These are phyloP conservation scores for Mesostigma viride DNA, from an alignment of 139 green algal species.

Conservation along the genomic window DNA sequence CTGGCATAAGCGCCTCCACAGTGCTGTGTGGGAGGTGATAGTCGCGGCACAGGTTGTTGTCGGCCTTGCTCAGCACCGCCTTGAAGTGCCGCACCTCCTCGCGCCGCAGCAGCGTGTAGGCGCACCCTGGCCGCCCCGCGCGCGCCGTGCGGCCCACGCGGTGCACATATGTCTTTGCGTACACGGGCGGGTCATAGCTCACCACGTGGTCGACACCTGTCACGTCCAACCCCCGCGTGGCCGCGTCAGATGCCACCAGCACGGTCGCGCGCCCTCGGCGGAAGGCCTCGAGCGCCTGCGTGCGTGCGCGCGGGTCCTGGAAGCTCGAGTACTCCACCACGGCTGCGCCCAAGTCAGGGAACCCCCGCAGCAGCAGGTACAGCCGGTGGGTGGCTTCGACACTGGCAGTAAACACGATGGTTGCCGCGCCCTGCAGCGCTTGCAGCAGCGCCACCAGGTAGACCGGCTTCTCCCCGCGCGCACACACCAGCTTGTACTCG, in stretches of 20 bases:
- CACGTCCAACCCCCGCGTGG: conserved; percentile 36
- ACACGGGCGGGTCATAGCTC: conserved; percentile 52
- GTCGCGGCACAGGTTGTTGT: conserved; percentile 69
- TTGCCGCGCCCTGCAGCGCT: conserved; percentile 27
- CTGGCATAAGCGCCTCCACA: conserved; percentile 20
- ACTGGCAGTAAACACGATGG: conserved; percentile 71
- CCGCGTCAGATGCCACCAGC: conserved; percentile 37
- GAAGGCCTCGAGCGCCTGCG: conserved; percentile 30
- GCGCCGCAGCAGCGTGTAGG: conserved; percentile 60
- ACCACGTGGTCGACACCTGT: conserved; percentile 31
- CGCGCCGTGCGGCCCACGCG: conserved; percentile 68
- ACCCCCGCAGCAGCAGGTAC: conserved; percentile 47
- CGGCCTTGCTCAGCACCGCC: conserved; percentile 47
- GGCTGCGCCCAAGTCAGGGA: conserved; percentile 21
- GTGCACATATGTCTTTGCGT: conserved; percentile 66
- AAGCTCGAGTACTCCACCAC: conserved; percentile 39
- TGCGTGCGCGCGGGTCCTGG: conserved; percentile 20
- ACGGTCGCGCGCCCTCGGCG: conserved; percentile 16
- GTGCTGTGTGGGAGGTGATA: conserved; percentile 25
- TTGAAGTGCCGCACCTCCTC: conserved; percentile 78
- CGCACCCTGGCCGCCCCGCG: conserved; percentile 54
- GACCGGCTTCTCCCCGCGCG: conserved; percentile 25
- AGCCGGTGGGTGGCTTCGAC: conserved; percentile 63
- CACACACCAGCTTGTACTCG: conserved; percentile 56
- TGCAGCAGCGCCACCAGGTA: conserved; percentile 23